Evolutionary conservation across 352 stramenopile species (phyloP).

Genomic region (Phytophthora litchii): DNA sequence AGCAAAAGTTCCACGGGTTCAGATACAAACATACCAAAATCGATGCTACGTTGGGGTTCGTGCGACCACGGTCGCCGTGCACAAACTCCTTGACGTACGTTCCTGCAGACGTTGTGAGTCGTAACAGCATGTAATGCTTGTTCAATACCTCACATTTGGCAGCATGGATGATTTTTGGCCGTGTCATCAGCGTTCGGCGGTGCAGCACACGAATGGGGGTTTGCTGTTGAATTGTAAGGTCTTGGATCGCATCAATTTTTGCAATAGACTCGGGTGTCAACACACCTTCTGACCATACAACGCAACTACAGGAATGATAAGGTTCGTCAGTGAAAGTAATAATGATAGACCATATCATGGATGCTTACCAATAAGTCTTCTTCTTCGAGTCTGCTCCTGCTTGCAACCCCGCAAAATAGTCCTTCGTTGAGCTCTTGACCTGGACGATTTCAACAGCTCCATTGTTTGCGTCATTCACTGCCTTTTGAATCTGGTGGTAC

Average conservation of each 20-base stretch:
- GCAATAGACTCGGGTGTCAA: constrained; percentile 62
- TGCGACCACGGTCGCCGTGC: constrained; percentile 97
- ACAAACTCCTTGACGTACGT: constrained; percentile 99
- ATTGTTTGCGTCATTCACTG: constrained; percentile 73
- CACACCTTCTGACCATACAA: constrained; percentile 73
- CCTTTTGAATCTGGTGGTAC: constrained; percentile 57
- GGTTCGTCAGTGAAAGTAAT: not conserved
- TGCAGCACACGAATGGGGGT: constrained; percentile 99
- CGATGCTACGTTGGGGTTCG: constrained; percentile 93
- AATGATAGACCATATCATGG: not conserved
- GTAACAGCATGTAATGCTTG: constrained; percentile 96
- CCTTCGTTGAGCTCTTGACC: constrained; percentile 71
- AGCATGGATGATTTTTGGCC: constrained; percentile 90
- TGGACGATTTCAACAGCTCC: constrained; percentile 87
- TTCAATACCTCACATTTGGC: constrained; percentile 92
- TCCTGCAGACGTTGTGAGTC: constrained; percentile 94
- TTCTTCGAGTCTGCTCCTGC: constrained; percentile 84
- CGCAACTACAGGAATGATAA: constrained; percentile 48
- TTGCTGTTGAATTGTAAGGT: constrained; percentile 93
- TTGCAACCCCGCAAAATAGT: constrained; percentile 83
- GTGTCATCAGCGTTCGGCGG: constrained; percentile 93
- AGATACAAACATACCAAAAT: constrained; percentile 71
- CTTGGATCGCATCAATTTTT: constrained; percentile 79
- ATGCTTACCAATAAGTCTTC: constrained; percentile 86
- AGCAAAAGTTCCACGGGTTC: not conserved